phyloP scores from a whole-genome alignment of 2,329 filamentous ascomycete genomes.

The Clonostachys chloroleuca region DNA sequence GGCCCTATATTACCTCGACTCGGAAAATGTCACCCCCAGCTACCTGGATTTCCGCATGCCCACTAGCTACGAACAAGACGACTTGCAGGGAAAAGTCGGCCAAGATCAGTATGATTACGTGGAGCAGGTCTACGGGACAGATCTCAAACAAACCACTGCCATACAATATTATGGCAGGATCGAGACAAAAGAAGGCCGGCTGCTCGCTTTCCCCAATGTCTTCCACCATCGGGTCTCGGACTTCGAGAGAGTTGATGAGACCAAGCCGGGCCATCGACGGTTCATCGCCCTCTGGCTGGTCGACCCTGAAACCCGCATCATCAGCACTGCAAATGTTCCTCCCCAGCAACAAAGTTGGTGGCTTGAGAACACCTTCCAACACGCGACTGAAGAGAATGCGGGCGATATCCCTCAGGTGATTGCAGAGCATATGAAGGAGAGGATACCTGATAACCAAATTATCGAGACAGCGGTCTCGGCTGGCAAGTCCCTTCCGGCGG shows the following conservation, averaged over 20 bases:
- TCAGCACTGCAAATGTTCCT: slow-evolving; percentile 24
- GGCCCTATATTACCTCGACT: slow-evolving; percentile 8
- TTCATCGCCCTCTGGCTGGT: slow-evolving; percentile 50
- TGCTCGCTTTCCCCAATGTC: slow-evolving; percentile 4
- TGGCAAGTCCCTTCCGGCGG: no score
- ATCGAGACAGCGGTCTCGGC: background rate
- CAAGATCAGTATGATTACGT: slow-evolving; percentile 3
- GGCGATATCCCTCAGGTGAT: background rate
- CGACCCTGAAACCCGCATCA: slow-evolving; percentile 36
- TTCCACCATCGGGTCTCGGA: slow-evolving; percentile 37
- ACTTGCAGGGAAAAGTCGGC: background rate
- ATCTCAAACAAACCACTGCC: background rate
- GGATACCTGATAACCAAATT: background rate
- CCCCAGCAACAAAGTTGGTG: slow-evolving; percentile 24
- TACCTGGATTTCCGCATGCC: slow-evolving; percentile 7
- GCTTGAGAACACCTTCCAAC: slow-evolving; percentile 2
- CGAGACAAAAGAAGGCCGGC: slow-evolving; percentile 1
- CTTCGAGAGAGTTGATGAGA: slow-evolving; percentile 39
- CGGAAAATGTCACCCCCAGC: slow-evolving; percentile 26
- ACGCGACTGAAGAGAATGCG: background rate
- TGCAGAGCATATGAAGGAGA: background rate
- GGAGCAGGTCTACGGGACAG: slow-evolving; percentile 1
- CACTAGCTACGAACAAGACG: background rate
- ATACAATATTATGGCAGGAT: background rate
- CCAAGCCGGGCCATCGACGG: slow-evolving; percentile 43